A percentile compares a stretch with the other conserved stretches of the same genome.
These are phyloP conservation scores for Lachancea quebecensis DNA, from an alignment of 805 yeast species.

Conservation along the genomic window DNA sequence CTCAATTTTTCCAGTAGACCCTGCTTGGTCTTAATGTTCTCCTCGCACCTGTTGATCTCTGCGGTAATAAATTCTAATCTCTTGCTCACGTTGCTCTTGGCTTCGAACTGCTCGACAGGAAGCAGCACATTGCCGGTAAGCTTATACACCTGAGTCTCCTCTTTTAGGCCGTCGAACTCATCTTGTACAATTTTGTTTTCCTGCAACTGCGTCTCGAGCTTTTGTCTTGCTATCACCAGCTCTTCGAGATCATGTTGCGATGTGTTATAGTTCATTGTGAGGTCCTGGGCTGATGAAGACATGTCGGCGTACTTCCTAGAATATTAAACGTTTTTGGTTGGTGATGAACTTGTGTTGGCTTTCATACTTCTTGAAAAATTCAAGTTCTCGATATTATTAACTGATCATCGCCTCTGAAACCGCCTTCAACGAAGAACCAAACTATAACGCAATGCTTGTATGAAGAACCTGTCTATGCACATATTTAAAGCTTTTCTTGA, in stretches of 20 bases:
- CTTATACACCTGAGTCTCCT: slow-evolving; percentile 74
- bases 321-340: no score
- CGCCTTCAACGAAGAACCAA: neutral
- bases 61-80: slow-evolving; percentile 79
- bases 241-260: slow-evolving; percentile 44
- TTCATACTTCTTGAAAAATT: neutral
- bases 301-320: neutral
- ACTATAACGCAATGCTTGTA: slow-evolving; percentile 1
- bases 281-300: slow-evolving; percentile 3
- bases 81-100: slow-evolving; percentile 75
- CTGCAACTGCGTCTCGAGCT: slow-evolving; percentile 87
- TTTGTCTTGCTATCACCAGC: slow-evolving; percentile 66
- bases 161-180: slow-evolving; percentile 63
- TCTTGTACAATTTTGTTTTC: slow-evolving; percentile 85
- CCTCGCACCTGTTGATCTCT: slow-evolving; percentile 76
- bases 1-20: slow-evolving; percentile 52
- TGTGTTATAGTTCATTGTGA: slow-evolving; percentile 31
- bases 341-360: neutral
- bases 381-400: neutral
- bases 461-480: neutral
- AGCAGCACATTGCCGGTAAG: slow-evolving; percentile 86
- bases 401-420: neutral
- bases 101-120: slow-evolving; percentile 82
- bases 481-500: neutral
- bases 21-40: slow-evolving; percentile 53